Base-by-base conservation (phyloP, 257 asterid species). In the Salvia hispanica region DNA sequence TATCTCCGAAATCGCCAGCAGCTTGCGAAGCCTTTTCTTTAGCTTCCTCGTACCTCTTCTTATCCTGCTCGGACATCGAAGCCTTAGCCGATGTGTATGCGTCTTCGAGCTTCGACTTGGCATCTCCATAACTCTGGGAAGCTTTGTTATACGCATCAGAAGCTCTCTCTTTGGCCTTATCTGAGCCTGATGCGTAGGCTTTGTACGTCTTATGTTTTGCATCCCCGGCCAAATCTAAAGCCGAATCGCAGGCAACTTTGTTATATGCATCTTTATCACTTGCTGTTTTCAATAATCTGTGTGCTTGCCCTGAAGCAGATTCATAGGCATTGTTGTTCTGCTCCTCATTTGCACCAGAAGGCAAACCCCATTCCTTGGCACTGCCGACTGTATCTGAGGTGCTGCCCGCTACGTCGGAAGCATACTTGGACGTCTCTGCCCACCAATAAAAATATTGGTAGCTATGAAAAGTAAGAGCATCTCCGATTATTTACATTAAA, bases 1-100 rank as follows among this genome's bases (percentile, higher is more conserved):
- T 69, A 8, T 64, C 83, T 34, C 90, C 87, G 0, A 82, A 10
- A 25, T 81, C 69, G 8, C 84, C 87, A 0, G 87, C 58, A 14
- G 87, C 84, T 36, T 84, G 55, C 12, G 92, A 80, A 21, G 78
- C 84, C 77, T 62, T 79, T 75, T 88, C 85, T 59, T 84, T 90
- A 0, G 95, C 86, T 8, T 75, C 79, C 46, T 81, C 92, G 40
- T 79, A 81, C 11, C 37, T 74, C 4, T 58, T 65, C 78, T 75
- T 85, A 0, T 84, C 91, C 59, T 72, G 12, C 10, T 72, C 81
- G 0, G 78, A 58, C 87, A 67, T 67, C 0, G 79, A 25, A 11
- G 76, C 88, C 76, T 72, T 77, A 0, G 89, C 84, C 33, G 69
- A 48, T 15, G 3, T 34, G 10, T 65, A 79, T 5, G 77, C 48